Conservation (phyloP, 768 basidiomycete genomes). For the Daedalea quercina region DNA sequence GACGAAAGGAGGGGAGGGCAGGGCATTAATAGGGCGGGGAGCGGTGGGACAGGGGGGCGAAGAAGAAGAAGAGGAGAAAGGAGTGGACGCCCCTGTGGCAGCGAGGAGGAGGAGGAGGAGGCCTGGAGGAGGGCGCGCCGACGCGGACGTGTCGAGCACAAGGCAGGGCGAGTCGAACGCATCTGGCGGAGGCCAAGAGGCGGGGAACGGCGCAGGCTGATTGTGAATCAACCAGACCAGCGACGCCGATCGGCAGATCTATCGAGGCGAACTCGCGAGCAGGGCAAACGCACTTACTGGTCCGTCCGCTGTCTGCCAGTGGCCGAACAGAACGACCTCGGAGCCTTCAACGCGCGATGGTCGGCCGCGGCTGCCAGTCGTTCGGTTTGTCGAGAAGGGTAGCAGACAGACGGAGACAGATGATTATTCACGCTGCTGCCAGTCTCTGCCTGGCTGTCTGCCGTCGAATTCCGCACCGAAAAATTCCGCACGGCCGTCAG, state of each 20-base stretch:
- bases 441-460: conserved; percentile 1
- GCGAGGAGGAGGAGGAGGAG: too few species aligned
- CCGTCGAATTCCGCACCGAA: neutral
- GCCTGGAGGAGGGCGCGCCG: neutral
- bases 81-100: neutral
- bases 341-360: neutral
- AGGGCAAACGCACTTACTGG: neutral
- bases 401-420: too few species aligned
- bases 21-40: conserved; percentile 4
- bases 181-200: neutral
- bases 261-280: neutral
- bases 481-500: neutral
- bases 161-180: neutral
- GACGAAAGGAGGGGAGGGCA: neutral
- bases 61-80: neutral
- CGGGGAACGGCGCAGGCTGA: neutral
- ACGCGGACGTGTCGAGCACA: neutral
- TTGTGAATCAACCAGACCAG: conserved; percentile 5
- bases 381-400: neutral
- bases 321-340: neutral
- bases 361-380: neutral
- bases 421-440: conserved; percentile 3
- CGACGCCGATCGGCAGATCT: conserved; percentile 9
- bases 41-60: neutral
- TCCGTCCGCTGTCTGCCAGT: neutral